Conservation (phyloP, 169 alveolate genomes). For the Pseudocohnilembus persalinus region DNA sequence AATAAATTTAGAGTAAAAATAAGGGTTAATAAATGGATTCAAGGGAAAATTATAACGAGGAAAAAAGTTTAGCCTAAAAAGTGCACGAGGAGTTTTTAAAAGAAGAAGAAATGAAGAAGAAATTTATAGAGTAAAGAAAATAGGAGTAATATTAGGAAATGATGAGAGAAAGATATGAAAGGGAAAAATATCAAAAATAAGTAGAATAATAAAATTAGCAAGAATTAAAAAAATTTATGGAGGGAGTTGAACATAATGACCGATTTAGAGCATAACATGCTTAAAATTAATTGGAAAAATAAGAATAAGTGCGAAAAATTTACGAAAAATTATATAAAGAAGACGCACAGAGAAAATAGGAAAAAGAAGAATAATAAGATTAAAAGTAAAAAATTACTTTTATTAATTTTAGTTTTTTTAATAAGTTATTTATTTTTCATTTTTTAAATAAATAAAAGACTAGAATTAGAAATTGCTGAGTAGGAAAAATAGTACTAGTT, state of each 20-base stretch:
- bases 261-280: neutral
- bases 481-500: neutral
- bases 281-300: too few relatives aligned
- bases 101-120: neutral
- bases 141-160: neutral
- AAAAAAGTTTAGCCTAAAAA: neutral
- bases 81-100: neutral
- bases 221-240: neutral
- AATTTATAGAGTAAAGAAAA: neutral
- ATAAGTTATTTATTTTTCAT: too few relatives aligned
- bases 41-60: neutral
- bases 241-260: neutral
- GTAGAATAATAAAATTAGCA: neutral
- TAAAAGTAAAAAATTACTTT: too few relatives aligned
- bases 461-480: neutral
- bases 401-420: too few relatives aligned
- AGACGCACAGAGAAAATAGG: neutral
- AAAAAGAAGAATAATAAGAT: neutral
- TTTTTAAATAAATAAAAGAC: too few relatives aligned
- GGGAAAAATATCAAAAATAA: neutral
- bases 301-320: neutral
- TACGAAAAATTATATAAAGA: neutral
- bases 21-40: neutral
- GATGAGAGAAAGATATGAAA: neutral
- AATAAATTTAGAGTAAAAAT: too few relatives aligned